These are phyloP conservation scores for Populus hybrid DNA, from an alignment of 441 rosid species.

Conservation along the genomic window DNA sequence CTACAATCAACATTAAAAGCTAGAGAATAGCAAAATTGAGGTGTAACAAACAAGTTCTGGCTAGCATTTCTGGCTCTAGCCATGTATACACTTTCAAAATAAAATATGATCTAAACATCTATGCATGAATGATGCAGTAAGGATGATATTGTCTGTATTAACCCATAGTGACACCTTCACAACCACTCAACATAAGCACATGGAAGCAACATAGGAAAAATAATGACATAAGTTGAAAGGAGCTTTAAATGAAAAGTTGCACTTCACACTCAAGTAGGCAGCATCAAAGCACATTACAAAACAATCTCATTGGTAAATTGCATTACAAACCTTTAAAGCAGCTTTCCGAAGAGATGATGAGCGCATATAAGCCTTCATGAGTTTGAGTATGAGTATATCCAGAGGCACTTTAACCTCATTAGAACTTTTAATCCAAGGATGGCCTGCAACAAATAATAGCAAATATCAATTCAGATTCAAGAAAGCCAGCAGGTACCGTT, in stretches of 20 bases:
- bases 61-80: background rate
- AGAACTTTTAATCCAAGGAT: conserved; percentile 81
- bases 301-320: conserved; percentile 6
- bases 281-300: conserved; percentile 10
- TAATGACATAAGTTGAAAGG: background rate
- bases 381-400: conserved; percentile 75
- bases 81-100: background rate
- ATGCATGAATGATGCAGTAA: too few relatives aligned
- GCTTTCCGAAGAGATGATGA: conserved; percentile 93
- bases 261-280: background rate
- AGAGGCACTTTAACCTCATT: conserved; percentile 65
- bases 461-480: conserved; percentile 5
- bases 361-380: conserved; percentile 84
- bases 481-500: background rate
- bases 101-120: too few relatives aligned
- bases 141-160: background rate
- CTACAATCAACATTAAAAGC: background rate
- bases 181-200: background rate
- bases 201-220: background rate
- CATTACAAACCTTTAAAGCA: conserved; percentile 73
- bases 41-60: background rate
- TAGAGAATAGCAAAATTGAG: background rate
- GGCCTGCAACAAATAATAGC: conserved; percentile 52
- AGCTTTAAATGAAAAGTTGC: background rate
- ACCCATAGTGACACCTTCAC: background rate